Evolutionary conservation across 202 grass and related monocot genomes (phyloP), one percentile per base, ranked within the genome.

Genomic region (Brachypodium distachyon): DNA sequence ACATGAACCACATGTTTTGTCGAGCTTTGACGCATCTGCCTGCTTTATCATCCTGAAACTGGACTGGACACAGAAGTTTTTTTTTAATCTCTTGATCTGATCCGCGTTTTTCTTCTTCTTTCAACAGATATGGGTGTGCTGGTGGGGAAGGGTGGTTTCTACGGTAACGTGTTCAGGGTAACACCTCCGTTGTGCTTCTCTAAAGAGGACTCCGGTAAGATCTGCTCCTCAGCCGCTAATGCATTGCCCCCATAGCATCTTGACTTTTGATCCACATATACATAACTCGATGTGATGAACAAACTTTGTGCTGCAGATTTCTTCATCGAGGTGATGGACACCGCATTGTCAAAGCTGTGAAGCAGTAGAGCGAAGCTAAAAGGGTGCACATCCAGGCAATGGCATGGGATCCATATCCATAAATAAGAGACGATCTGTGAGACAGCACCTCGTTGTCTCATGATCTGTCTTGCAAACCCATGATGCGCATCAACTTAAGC

Each of bases 91-190:
- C 27, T n/a, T 39, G 14, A 68, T 18, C 40, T 66, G 46, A 73
- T 67, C 3, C 37, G 43, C 73, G 21, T 23, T 16, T 13, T 44
- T 49, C 23, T 72, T 55, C 5, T 79, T 76, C 9, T 52, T 75
- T 13, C 5, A n/a, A 56, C 77, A 99, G 96, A 99, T 67, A 90
- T 99, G 96, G 96, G 96, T 33, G 96, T 99, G 52, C 40, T 99
- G 71, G 81, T 93, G 13, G 96, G 96, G 25, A 99, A 96, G 32
- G 92, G 96, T 64, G 96, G 96, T 42, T 93, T 99, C 70, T 83
- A 85, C 5, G 92, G 96, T 16, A 99, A 99, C 76, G 92, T 99
- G 9, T 96, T 99, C 62, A 96, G 96, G 87, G 77, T 99, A 86
- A 99, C 96, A 18, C 96, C 96, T 22, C 91, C 96, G 9, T 61